Base-by-base conservation (phyloP, 257 asterid genomes). In the Agastache rugosa region DNA sequence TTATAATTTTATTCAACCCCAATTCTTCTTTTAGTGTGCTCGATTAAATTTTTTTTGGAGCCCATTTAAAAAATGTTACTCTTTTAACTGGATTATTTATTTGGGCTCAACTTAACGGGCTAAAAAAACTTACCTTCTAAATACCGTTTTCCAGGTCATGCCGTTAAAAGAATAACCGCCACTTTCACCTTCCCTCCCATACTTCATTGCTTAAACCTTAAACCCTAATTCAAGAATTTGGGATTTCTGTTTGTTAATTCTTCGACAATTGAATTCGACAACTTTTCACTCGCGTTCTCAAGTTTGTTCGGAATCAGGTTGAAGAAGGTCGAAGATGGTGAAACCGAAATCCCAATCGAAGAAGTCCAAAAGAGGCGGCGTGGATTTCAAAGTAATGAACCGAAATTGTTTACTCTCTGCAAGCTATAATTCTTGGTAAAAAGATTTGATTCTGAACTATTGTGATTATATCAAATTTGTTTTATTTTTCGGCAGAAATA, bases 301-400 rank as follows among this genome's bases (percentile, higher is more conserved):
- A 55, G 6, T 63, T 66, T 17, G 45, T 72, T n/a, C 45, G 16
- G 29, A 20, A 45, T 35, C 51, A 31, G 63, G 77, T 20, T 22
- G 80, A 47, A 41, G 79, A 54, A 62, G 65, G 69, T 8, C 9
- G 74, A 60, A 58, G 55, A 94, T 91, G 98, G 97, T 83, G 86
- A 90, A 90, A 73, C 69, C 78, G 23, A 92, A 94, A 76, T 53
- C 84, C 19, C 93, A 86, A 63, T 72, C 93, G 16, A 93, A 93
- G 84, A 91, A 88, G 83, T 74, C 81, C 67, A 83, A 83, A 62
- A 85, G 85, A 61, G 85, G 93, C 39, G 97, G 97, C 11, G 82
- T 92, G 44, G 99, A 94, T 69, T 92, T 94, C 89, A 90, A 90
- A 80, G 97, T 90, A 85, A 75, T 45, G 59, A 77, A 60, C 41